Evolutionary conservation across 495 filamentous ascomycete species (phyloP), one percentile per base, ranked within the genome.

Genomic region (Hypoxylon perforatum): DNA sequence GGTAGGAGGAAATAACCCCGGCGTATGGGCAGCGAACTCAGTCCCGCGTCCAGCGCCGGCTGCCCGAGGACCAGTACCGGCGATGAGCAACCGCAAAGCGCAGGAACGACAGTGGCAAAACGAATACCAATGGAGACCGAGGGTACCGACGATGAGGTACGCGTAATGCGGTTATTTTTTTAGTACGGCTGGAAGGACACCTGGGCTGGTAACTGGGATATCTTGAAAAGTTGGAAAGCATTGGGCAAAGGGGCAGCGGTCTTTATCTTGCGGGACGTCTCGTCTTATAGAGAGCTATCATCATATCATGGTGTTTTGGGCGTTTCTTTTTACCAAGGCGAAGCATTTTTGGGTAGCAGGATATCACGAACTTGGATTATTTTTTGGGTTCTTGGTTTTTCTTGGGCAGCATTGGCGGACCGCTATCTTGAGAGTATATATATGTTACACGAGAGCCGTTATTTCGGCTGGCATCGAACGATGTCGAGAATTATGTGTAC

Each of bases 131-230:
- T 62, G 62, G 57, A 14, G 41, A 17, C 66, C 57, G 10, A 65
- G 66, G 33, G 44, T 36, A 54, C 52, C 58, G 15, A 48, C 66
- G 33, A 48, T 57, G 67, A 58, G 72, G 33, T 75, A 73, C 23
- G 72, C 72, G 51, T 75, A 39, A 70, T 55, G 48, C 15, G 6
- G 39, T n/a, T n/a, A 11, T 42, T 25, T n/a, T n/a, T n/a, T n/a
- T n/a, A n/a, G n/a, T 18, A 30, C 41, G 15, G 15, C 33, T 39
- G 57, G 22, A 35, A 57, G 39, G 36, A 65, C n/a, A n/a, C 62
- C 67, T 63, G 54, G 63, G 67, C 63, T 69, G 72, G 72, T 56
- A 56, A 57, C 57, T 69, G 61, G 63, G 72, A 30, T n/a, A 67
- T 47, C 48, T 61, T 11, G 33, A 33, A 42, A 33, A 51, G 15